Percentiles rank a stretch among this genome's conserved stretches.
These are phyloP conservation scores for Neurospora africana DNA, from an alignment of 495 filamentous ascomycete species.

Conservation along the genomic window DNA sequence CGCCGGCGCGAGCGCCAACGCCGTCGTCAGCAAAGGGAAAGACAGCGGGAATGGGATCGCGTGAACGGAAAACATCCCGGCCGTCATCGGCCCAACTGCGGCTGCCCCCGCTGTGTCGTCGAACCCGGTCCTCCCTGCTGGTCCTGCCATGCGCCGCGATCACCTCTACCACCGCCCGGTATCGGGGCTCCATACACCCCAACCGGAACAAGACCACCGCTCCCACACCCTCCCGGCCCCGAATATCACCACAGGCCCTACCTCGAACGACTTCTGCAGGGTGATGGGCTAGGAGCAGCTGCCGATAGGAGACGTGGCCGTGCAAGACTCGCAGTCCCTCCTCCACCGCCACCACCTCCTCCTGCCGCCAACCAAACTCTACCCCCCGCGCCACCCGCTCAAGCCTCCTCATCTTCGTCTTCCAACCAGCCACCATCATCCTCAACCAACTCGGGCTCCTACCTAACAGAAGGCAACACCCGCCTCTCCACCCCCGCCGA, in stretches of 20 bases:
- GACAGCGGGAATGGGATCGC: constrained; percentile 27
- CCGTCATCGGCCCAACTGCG: constrained; percentile 31
- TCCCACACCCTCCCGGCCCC: constrained; percentile 4
- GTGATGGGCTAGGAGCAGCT: not conserved
- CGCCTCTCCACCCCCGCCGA: constrained; percentile 29
- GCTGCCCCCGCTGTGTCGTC: constrained; percentile 28
- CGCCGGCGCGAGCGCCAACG: constrained; percentile 24
- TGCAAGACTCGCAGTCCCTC: not conserved
- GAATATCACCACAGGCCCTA: constrained; percentile 8
- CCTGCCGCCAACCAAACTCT: not conserved
- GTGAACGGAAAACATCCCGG: constrained; percentile 31
- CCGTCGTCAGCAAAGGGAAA: constrained; percentile 24
- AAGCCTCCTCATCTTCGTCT: not conserved
- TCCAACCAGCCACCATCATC: not conserved
- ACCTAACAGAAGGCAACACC: constrained; percentile 4
- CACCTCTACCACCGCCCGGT: constrained; percentile 21
- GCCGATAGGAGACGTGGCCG: not conserved
- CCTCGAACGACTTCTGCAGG: not conserved
- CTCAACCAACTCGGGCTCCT: constrained; percentile 1
- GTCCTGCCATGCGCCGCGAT: constrained; percentile 32
- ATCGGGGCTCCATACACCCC: constrained; percentile 6
- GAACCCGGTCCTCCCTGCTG: constrained; percentile 31
- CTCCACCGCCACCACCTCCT: constrained; percentile 3
- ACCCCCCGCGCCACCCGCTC: not conserved
- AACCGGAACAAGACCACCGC: constrained; percentile 2